Evolutionary conservation across 192 early-diverging fungal genomes (phyloP), one percentile per base, ranked within the genome.

Genomic region (Gamsiella multidivaricata): DNA sequence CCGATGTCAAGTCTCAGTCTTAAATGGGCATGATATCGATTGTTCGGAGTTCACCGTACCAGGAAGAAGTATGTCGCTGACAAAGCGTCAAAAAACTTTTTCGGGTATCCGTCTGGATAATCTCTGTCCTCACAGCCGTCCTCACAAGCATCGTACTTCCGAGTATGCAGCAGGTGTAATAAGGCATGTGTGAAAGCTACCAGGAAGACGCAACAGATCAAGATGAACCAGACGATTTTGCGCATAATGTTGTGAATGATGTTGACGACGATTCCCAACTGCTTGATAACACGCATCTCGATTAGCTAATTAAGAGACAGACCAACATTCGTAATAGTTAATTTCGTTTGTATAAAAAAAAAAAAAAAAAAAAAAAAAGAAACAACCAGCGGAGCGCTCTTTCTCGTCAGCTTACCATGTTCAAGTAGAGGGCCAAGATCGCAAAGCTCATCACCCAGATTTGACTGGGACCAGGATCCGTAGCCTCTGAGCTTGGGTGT

Each of bases 231-330:
- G 36, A 49, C 28, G 37, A 69, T 78, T 18, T 47, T 78, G 5
- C 61, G 60, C 2, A 61, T 59, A 23, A 78, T 78, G 41, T 68
- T 69, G 28, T 69, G 43, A 31, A 78, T 69, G 34, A 78, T 78
- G 49, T 78, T 78, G 60, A 78, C 74, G n/a, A 68, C 66, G 15
- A 78, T 69, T 59, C 66, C 66, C 28, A 78, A 41, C 42, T 78
- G 65, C n/a, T 39, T 61, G 41, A 78, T 54, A n/a, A 78, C 66
- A 15, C 74, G 58, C 28, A 78, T 29, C 28, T 78, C 66, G 29
- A 78, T 69, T 6, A 78, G 23, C 74, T 78, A 69, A 39, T 8
- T 8, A 37, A 45, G 41, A 18, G 15, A 2, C 10, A 33, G 20
- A 12, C 29, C 7, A 22, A 45, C n/a, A n/a, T n/a, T n/a, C n/a